Conservation (phyloP, 2,329 filamentous ascomycete genomes). For the Fusarium oligoseptatum region DNA sequence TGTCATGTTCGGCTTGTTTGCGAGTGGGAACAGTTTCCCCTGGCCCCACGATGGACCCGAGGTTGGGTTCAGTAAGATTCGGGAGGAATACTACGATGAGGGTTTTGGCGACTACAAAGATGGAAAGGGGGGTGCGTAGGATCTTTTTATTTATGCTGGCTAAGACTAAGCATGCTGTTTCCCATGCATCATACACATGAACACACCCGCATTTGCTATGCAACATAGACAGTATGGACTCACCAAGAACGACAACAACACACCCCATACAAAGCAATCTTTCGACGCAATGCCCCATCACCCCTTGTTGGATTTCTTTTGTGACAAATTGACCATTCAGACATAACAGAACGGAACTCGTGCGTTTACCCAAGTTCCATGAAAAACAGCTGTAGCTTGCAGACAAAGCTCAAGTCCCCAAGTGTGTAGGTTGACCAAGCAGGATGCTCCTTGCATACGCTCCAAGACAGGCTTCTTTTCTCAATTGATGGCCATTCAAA, state of each 20-base stretch:
- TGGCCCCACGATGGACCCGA: slow-evolving; percentile 39
- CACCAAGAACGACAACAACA: not conserved
- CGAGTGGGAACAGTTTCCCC: slow-evolving; percentile 38
- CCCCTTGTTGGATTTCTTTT: not conserved
- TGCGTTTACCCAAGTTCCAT: not conserved
- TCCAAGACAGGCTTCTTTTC: not conserved
- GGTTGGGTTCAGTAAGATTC: slow-evolving; percentile 38
- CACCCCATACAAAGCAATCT: not conserved
- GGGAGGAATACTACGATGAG: slow-evolving; percentile 40
- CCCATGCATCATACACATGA: not conserved
- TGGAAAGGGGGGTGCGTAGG: not conserved
- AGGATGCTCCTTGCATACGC: not conserved
- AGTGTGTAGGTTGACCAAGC: not conserved
- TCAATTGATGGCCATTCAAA: not conserved
- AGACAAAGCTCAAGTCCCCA: not conserved
- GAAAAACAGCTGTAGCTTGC: not conserved
- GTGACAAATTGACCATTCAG: not conserved
- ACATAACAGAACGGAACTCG: not conserved
- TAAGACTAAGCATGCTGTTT: not conserved
- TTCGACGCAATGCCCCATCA: not conserved
- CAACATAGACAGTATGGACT: not conserved
- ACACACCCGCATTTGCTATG: not conserved
- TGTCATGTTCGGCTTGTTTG: slow-evolving; percentile 42
- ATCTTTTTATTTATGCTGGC: too few species aligned
- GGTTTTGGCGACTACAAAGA: slow-evolving; percentile 23